These are phyloP conservation scores for Penicillium sp. DNA, from an alignment of 2,329 filamentous ascomycete genomes.

Conservation along the genomic window DNA sequence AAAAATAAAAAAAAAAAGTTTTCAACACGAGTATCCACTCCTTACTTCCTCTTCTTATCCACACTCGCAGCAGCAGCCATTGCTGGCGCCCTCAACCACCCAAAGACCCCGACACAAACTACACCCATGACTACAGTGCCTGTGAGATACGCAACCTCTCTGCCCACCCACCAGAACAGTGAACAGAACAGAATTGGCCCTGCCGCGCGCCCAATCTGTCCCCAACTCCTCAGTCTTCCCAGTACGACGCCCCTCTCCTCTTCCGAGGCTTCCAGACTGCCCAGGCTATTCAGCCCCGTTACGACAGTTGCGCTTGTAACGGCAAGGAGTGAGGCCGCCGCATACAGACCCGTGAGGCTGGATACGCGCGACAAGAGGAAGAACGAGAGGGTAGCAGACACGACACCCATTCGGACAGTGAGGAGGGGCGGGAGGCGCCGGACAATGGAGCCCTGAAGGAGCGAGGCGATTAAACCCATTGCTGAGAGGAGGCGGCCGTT, in stretches of 20 bases:
- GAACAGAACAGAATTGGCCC: slow-evolving; percentile 92
- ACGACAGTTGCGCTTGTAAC: slow-evolving; percentile 94
- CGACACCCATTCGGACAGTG: slow-evolving; percentile 78
- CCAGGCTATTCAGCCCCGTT: slow-evolving; percentile 87
- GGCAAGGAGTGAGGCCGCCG: slow-evolving; percentile 81
- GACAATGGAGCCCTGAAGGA: slow-evolving; percentile 93
- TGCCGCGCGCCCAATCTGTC: slow-evolving; percentile 84
- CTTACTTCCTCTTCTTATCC: not conserved
- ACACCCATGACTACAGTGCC: slow-evolving; percentile 80
- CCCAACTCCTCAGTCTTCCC: slow-evolving; percentile 78
- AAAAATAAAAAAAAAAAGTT: not conserved
- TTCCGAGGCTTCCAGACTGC: slow-evolving; percentile 83
- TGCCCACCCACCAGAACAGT: slow-evolving; percentile 97
- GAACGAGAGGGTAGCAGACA: slow-evolving; percentile 79
- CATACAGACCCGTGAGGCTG: slow-evolving; percentile 73
- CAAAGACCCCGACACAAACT: slow-evolving; percentile 74
- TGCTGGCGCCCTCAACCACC: slow-evolving; percentile 66
- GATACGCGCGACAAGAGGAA: slow-evolving; percentile 73
- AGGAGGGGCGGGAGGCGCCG: slow-evolving; percentile 80
- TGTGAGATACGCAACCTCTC: slow-evolving; percentile 80
- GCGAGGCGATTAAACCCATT: slow-evolving; percentile 85
- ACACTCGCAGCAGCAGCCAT: not conserved
- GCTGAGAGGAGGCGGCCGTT: slow-evolving; percentile 88
- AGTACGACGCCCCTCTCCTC: slow-evolving; percentile 84
- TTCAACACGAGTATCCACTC: not conserved